Evolutionary conservation across 768 basidiomycete species (phyloP).

Genomic region (Podaxis pistillaris): DNA sequence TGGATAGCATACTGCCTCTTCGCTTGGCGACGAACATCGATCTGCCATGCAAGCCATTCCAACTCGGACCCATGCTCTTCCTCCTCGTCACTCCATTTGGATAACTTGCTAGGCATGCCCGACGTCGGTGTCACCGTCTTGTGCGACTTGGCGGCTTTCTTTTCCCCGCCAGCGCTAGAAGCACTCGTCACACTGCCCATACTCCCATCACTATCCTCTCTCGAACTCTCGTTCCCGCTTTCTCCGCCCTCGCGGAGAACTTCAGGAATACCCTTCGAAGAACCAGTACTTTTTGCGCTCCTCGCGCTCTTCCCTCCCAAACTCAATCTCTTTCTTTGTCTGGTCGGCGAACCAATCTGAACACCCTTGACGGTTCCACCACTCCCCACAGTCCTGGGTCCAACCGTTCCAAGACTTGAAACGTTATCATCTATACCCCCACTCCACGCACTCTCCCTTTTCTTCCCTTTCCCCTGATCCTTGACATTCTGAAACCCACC

Average conservation of each 20-base stretch:
- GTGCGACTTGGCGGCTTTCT: constrained; percentile 6
- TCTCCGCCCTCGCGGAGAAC: constrained; percentile 5
- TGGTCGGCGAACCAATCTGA: constrained; percentile 10
- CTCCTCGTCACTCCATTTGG: constrained; percentile 32
- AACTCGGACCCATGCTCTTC: constrained; percentile 50
- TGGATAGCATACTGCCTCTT: constrained; percentile 18
- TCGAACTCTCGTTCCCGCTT: constrained; percentile 11
- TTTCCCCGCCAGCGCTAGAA: neutral
- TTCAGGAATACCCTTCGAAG: neutral
- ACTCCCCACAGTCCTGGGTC: constrained; percentile 14
- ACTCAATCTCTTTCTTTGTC: constrained; percentile 7
- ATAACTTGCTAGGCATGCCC: constrained; percentile 12
- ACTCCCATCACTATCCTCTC: constrained; percentile 14
- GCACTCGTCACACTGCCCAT: neutral
- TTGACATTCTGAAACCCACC: constrained; percentile 1
- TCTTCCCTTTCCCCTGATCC: constrained; percentile 19
- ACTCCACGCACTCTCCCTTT: constrained; percentile 5
- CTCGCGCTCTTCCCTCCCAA: constrained; percentile 12
- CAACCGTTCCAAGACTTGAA: constrained; percentile 13
- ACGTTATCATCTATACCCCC: constrained; percentile 8
- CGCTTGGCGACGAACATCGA: constrained; percentile 44
- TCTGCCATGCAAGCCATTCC: constrained; percentile 70
- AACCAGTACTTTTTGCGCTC: neutral
- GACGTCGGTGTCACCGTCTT: constrained; percentile 21
- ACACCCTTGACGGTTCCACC: constrained; percentile 16